Conservation (phyloP, 176 grass and related monocot species). For the Elymus sibiricus region DNA sequence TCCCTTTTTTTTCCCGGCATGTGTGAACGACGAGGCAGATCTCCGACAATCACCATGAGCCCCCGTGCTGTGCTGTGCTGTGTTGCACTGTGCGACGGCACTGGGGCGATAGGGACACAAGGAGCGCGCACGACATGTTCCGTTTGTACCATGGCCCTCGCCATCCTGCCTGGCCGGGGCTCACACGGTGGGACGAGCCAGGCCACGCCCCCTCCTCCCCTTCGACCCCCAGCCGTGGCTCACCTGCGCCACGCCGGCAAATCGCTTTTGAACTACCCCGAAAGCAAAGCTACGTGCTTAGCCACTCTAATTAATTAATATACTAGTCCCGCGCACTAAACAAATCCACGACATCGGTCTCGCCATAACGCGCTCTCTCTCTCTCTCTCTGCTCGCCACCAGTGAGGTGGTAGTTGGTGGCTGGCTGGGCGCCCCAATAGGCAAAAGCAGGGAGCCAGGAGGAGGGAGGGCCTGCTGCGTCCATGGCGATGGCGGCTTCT, state of each 20-base stretch:
- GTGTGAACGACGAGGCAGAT: background rate
- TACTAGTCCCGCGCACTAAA: slow-evolving; percentile 5
- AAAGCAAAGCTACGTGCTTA: slow-evolving; percentile 29
- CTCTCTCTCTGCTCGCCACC: background rate
- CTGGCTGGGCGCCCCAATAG: slow-evolving; percentile 4
- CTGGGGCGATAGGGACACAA: background rate
- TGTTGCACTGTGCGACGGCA: background rate
- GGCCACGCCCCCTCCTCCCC: too few species aligned
- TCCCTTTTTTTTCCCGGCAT: background rate
- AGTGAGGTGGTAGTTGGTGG: slow-evolving; percentile 30
- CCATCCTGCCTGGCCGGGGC: background rate
- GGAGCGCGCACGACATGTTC: background rate
- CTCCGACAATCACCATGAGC: background rate
- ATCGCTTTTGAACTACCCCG: background rate
- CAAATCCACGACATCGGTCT: slow-evolving; percentile 5
- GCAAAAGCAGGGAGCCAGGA: background rate
- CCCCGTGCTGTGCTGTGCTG: background rate
- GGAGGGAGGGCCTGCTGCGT: background rate
- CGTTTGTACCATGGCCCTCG: background rate
- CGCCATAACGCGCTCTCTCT: background rate
- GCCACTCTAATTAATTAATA: background rate
- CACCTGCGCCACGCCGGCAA: background rate
- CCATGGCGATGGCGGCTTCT: slow-evolving; percentile 32
- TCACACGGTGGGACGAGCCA: background rate
- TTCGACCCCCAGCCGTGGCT: background rate